phyloP scores from a whole-genome alignment of 352 stramenopile species.

The Phytophthora pini region DNA sequence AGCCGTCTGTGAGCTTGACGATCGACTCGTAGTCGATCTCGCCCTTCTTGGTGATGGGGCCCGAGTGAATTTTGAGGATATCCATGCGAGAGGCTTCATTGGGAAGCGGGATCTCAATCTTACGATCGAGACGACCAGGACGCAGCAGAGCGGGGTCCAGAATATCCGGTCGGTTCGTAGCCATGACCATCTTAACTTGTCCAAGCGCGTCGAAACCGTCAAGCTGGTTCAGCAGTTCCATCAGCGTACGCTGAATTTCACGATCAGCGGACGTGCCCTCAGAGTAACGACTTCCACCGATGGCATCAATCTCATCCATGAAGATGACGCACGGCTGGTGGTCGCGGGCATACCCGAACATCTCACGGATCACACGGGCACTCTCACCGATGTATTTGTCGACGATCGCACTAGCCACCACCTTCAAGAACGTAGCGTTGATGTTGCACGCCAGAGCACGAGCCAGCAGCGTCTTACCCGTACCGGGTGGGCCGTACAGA shows the following conservation, averaged over 20 bases:
- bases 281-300: slow-evolving; percentile 97
- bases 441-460: slow-evolving; percentile 99
- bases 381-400: slow-evolving; percentile 99
- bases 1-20: slow-evolving; percentile 99
- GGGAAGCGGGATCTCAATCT: slow-evolving; percentile 99
- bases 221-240: slow-evolving; percentile 99
- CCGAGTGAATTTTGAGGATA: slow-evolving; percentile 99
- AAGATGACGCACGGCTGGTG: slow-evolving; percentile 99
- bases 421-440: slow-evolving; percentile 99
- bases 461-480: slow-evolving; percentile 99
- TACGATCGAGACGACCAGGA: slow-evolving; percentile 98
- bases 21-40: slow-evolving; percentile 99
- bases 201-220: slow-evolving; percentile 99
- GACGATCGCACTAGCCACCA: slow-evolving; percentile 99
- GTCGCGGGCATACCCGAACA: slow-evolving; percentile 98
- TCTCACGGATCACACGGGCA: slow-evolving; percentile 99
- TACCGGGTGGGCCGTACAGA: slow-evolving; percentile 98
- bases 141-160: slow-evolving; percentile 98
- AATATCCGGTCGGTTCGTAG: slow-evolving; percentile 99
- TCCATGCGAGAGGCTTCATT: slow-evolving; percentile 98
- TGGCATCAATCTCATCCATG: slow-evolving; percentile 99
- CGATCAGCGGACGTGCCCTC: slow-evolving; percentile 96
- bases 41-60: slow-evolving; percentile 98
- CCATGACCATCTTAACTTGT: slow-evolving; percentile 99
- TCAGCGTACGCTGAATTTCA: slow-evolving; percentile 99